These are phyloP conservation scores for Prunus mongolica DNA, from an alignment of 306 rosid genomes.

Conservation along the genomic window DNA sequence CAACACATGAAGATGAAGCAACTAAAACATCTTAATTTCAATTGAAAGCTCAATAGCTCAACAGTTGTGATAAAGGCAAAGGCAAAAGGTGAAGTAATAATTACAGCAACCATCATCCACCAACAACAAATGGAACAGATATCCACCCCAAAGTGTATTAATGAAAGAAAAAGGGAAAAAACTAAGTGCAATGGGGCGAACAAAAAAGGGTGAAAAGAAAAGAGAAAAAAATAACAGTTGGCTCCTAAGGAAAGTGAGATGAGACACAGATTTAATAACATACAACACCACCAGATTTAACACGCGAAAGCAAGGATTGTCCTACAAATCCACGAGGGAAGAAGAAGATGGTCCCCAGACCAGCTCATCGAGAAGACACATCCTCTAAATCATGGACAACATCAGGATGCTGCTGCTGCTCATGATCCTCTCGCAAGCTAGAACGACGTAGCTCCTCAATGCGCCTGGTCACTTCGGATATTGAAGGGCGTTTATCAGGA, in stretches of 20 bases:
- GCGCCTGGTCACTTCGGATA: slow-evolving; percentile 34
- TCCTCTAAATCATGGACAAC: slow-evolving; percentile 17
- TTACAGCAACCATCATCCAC: slow-evolving; percentile 27
- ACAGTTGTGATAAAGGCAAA: slow-evolving; percentile 9
- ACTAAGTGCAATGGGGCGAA: slow-evolving; percentile 10
- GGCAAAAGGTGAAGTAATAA: slow-evolving; percentile 21
- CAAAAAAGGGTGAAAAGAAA: not conserved
- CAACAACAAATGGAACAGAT: slow-evolving; percentile 19
- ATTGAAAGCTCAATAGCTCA: not conserved
- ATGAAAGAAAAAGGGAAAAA: not conserved
- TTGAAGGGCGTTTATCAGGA: slow-evolving; percentile 47
- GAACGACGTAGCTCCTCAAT: slow-evolving; percentile 43
- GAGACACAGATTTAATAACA: slow-evolving; percentile 15
- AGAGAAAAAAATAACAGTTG: slow-evolving; percentile 11
- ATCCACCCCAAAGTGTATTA: slow-evolving; percentile 25
- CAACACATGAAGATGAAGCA: slow-evolving; percentile 9
- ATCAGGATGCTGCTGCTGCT: slow-evolving; percentile 7
- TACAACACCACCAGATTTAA: slow-evolving; percentile 15
- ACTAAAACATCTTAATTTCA: slow-evolving; percentile 29
- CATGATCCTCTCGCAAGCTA: slow-evolving; percentile 20
- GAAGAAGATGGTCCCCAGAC: not conserved
- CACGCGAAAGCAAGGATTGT: slow-evolving; percentile 16
- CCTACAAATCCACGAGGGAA: slow-evolving; percentile 12
- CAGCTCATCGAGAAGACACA: slow-evolving; percentile 21
- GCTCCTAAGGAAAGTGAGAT: slow-evolving; percentile 11